Conservation (phyloP, 495 filamentous ascomycete species). For the Monascus purpureus region DNA sequence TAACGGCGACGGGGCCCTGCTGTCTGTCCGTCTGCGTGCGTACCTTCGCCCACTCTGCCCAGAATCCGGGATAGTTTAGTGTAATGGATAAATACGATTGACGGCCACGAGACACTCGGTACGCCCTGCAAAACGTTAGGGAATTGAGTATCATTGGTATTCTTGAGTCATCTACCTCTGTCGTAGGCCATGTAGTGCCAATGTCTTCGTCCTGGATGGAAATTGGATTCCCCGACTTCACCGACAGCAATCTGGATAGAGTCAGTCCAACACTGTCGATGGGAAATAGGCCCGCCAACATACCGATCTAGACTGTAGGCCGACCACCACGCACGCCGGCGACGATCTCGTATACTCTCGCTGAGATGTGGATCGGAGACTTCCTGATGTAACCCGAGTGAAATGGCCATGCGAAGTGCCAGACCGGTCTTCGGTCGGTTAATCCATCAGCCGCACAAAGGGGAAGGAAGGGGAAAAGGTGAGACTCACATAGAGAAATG, state of each 20-base stretch:
- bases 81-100: constrained; percentile 32
- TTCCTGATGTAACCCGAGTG: constrained; percentile 36
- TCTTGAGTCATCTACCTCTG: constrained; percentile 11
- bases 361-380: constrained; percentile 20
- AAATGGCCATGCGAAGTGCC: constrained; percentile 37
- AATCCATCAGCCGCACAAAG: constrained; percentile 2
- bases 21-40: too few relatives aligned
- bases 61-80: constrained; percentile 31
- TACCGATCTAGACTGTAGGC: constrained; percentile 36
- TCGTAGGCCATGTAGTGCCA: constrained; percentile 24
- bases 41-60: constrained; percentile 27
- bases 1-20: too few relatives aligned
- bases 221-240: constrained; percentile 36
- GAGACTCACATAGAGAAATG: constrained; percentile 27
- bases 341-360: constrained; percentile 25
- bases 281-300: not conserved
- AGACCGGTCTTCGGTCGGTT: constrained; percentile 38
- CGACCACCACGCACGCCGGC: constrained; percentile 38
- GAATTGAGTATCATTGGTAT: too few relatives aligned
- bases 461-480: not conserved
- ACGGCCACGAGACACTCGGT: constrained; percentile 25
- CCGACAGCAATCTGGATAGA: constrained; percentile 20
- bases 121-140: too few relatives aligned
- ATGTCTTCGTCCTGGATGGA: constrained; percentile 38
- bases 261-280: not conserved